Evolutionary conservation across 306 rosid species (phyloP), one percentile per base, ranked within the genome.

Genomic region (Astragalus glycyphyllos): DNA sequence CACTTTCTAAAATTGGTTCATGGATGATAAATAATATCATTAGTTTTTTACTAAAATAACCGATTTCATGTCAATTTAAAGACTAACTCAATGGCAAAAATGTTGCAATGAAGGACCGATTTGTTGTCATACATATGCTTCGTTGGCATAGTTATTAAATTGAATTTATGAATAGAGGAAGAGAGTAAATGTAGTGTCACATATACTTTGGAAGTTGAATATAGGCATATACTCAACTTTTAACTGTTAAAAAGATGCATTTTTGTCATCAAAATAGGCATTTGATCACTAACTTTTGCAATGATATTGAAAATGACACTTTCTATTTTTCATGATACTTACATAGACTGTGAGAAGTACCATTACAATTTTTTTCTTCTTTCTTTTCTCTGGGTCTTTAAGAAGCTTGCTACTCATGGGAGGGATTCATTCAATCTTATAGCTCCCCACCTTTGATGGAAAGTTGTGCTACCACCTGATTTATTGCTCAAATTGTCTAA

Each of bases 21-120:
- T 53, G 11, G 47, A 41, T 35, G 37, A 23, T 49, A 15, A 31
- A 48, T 45, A 59, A 32, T 44, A 65, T 53, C 20, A 32, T 40
- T 14, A 7, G 37, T 61, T 14, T 77, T 34, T 41, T 70, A 13
- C 51, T 69, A 55, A 60, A 23, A 11, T 71, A 54, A 71, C 11
- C 10, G 46, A 11, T 3, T 58, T 58, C 46, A 66, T 12, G 20
- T 17, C 73, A 55, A 35, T 45, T 56, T n/a, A 32, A 55, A 50
- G 32, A 50, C 71, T 35, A 51, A 62, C 37, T 58, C 48, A 29
- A 48, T 37, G 55, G 74, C 26, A 58, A 76, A 71, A 68, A 14
- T 48, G 26, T 9, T 31, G 11, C 11, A 1, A 40, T 42, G 46
- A 69, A 68, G 65, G 41, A 41, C 65, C 11, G 14, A 31, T 63